These are phyloP conservation scores for Lycium barbarum DNA, from an alignment of 257 asterid species.

Conservation along the genomic window DNA sequence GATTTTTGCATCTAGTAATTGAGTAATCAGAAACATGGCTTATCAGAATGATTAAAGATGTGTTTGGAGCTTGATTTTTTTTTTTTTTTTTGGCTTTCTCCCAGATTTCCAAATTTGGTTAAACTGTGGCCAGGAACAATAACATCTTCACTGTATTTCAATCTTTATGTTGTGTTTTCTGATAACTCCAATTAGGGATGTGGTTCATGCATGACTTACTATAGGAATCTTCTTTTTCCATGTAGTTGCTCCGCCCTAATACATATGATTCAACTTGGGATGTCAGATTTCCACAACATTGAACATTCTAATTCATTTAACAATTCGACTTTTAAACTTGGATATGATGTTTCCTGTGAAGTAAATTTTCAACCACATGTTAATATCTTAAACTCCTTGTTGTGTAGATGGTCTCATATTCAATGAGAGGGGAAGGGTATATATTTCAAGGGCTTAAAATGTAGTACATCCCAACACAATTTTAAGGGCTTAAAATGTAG, in stretches of 20 bases:
- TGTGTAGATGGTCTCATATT: neutral
- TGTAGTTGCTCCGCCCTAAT: neutral
- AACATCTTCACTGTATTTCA: neutral
- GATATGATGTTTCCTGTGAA: neutral
- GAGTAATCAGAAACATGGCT: slow-evolving; percentile 2
- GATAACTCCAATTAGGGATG: slow-evolving; percentile 25
- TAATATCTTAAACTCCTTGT: slow-evolving; percentile 13
- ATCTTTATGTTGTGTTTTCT: neutral
- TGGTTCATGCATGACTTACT: slow-evolving; percentile 11
- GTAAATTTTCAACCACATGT: slow-evolving; percentile 23
- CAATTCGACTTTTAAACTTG: neutral
- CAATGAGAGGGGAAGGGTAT: neutral
- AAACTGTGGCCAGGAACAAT: slow-evolving; percentile 22
- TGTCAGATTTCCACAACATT: slow-evolving; percentile 1
- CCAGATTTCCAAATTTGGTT: slow-evolving; percentile 9
- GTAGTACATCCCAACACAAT: slow-evolving; percentile 11
- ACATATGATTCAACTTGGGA: neutral
- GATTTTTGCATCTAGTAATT: neutral
- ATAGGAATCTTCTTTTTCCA: slow-evolving; percentile 20
- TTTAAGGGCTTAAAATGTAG: slow-evolving; percentile 2
- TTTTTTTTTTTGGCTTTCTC: neutral
- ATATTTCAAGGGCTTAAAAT: slow-evolving; percentile 2
- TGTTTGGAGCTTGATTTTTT: neutral
- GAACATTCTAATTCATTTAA: slow-evolving; percentile 4
- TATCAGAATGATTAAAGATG: neutral